Percentiles rank a stretch among this genome's conserved stretches.
Conservation (phyloP, 2,329 filamentous ascomycete species). For the Fusarium clavum region DNA sequence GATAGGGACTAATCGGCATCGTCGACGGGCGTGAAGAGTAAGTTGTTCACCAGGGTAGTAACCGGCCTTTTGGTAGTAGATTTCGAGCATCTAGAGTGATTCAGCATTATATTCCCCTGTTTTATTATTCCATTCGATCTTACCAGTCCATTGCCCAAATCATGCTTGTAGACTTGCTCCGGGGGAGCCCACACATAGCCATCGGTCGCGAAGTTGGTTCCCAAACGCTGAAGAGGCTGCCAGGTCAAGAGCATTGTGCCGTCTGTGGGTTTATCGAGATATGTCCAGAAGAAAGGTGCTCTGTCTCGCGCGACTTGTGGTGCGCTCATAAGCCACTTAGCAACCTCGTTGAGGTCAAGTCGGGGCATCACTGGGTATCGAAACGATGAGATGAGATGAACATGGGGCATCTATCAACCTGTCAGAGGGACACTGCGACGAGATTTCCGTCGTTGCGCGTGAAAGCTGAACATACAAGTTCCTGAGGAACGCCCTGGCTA, state of each 20-base stretch:
- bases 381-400: conserved; percentile 88
- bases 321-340: conserved; percentile 84
- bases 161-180: conserved; percentile 81
- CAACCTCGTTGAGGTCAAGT: conserved; percentile 80
- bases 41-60: conserved; percentile 81
- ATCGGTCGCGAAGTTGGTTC: conserved; percentile 85
- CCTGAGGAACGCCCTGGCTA: conserved; percentile 57
- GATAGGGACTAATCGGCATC: conserved; percentile 84
- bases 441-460: neutral
- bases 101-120: conserved; percentile 23
- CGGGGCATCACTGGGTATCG: conserved; percentile 80
- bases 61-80: conserved; percentile 84
- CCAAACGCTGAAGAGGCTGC: conserved; percentile 81
- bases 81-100: conserved; percentile 78
- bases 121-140: conserved; percentile 36
- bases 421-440: conserved; percentile 36
- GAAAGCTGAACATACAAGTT: conserved; percentile 51
- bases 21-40: conserved; percentile 81
- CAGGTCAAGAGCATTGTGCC: conserved; percentile 87
- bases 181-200: conserved; percentile 91
- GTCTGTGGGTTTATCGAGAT: conserved; percentile 83
- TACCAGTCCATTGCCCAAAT: conserved; percentile 72
- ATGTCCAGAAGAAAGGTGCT: conserved; percentile 93
- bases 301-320: conserved; percentile 87
- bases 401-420: conserved; percentile 76